phyloP scores from a whole-genome alignment of 192 early-diverging fungal genomes.

The Linnemannia schmuckeri region DNA sequence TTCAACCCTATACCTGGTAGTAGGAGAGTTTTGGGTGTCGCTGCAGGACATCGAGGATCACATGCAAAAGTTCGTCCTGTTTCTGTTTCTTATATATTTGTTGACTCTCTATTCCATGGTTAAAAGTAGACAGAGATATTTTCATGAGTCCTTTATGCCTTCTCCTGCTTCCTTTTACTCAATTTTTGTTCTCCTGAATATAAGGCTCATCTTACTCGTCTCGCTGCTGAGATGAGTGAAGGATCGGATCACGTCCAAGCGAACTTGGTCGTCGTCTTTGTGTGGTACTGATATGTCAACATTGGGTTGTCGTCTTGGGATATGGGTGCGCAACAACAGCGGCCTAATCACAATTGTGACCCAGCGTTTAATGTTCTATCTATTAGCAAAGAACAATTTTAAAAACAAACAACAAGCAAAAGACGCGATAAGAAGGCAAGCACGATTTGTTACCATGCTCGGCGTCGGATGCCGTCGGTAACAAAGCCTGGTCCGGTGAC shows the following conservation, averaged over 20 bases:
- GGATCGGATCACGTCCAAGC: conserved; percentile 62
- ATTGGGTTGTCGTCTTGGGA: conserved; percentile 5
- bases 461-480: conserved; percentile 60
- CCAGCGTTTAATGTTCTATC: background rate
- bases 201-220: conserved; percentile 19
- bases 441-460: conserved; percentile 53
- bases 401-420: background rate
- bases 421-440: background rate
- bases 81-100: conserved; percentile 54
- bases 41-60: conserved; percentile 64
- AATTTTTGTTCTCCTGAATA: background rate
- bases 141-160: background rate
- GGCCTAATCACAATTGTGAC: conserved; percentile 49
- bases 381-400: background rate
- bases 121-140: background rate
- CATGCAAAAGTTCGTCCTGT: conserved; percentile 60
- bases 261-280: conserved; percentile 65
- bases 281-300: conserved; percentile 36
- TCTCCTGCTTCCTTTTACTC: background rate
- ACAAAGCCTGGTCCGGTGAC: conserved; percentile 58
- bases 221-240: conserved; percentile 57
- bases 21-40: conserved; percentile 63
- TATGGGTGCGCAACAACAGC: conserved; percentile 54
- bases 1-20: conserved; percentile 58
- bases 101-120: conserved; percentile 20